phyloP scores from a whole-genome alignment of 441 rosid genomes.

The Daphne laureola region DNA sequence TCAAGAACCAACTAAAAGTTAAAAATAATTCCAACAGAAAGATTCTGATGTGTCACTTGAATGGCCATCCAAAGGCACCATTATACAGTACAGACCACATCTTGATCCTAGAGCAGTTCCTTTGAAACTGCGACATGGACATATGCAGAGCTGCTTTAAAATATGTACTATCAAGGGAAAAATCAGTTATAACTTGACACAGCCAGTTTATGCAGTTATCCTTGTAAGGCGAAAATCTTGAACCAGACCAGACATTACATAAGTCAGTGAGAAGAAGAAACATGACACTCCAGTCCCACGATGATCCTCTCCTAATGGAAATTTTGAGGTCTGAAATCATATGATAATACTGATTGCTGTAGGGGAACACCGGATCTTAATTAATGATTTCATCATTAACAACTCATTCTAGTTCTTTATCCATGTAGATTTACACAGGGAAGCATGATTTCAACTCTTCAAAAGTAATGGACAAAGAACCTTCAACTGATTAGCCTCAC shows the following conservation, averaged over 20 bases:
- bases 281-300: conserved; percentile 89
- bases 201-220: conserved; percentile 50
- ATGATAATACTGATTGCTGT: too few species aligned
- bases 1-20: conserved; percentile 78
- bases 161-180: conserved; percentile 53
- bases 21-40: conserved; percentile 84
- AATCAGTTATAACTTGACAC: conserved; percentile 94
- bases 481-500: too few species aligned
- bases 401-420: too few species aligned
- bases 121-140: conserved; percentile 55
- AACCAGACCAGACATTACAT: conserved; percentile 83
- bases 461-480: too few species aligned
- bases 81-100: conserved; percentile 8
- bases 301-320: conserved; percentile 65
- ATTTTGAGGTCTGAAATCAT: too few species aligned
- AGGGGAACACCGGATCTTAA: too few species aligned
- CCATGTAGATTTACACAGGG: too few species aligned
- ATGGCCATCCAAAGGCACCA: conserved; percentile 33
- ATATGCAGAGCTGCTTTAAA: conserved; percentile 62
- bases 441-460: too few species aligned
- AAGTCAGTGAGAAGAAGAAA: conserved; percentile 86
- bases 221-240: conserved; percentile 73
- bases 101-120: conserved; percentile 43
- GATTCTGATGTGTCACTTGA: conserved; percentile 61
- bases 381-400: too few species aligned